Evolutionary conservation across 1,284 basidiomycete genomes (phyloP).

Genomic region (Erythrobasidium hasegawianum): DNA sequence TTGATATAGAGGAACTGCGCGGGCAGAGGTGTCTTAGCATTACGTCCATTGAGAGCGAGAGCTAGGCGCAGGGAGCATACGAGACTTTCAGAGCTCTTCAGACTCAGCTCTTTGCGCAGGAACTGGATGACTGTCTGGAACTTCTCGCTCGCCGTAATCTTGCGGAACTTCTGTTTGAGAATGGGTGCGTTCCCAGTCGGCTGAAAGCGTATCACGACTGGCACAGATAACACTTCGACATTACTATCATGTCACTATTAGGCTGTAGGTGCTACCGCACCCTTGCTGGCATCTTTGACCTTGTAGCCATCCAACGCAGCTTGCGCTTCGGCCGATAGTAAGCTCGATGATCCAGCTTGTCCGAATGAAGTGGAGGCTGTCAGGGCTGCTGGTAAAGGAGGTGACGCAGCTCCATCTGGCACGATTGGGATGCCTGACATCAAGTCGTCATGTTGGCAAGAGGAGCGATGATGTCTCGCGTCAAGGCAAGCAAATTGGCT

Average conservation of each 20-base stretch:
- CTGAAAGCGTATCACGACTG: slow-evolving; percentile 96
- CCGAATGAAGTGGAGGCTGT: slow-evolving; percentile 7
- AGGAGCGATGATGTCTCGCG: no score
- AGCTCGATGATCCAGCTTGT: slow-evolving; percentile 12
- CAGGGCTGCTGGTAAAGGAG: slow-evolving; percentile 12
- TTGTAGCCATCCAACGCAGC: slow-evolving; percentile 76
- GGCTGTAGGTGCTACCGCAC: slow-evolving; percentile 51
- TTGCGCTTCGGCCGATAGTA: slow-evolving; percentile 20
- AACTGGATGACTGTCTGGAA: slow-evolving; percentile 96
- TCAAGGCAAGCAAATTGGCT: no score
- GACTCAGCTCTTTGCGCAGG: slow-evolving; percentile 80
- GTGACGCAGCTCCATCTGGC: not conserved
- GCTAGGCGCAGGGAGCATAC: no score
- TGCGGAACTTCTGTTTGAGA: slow-evolving; percentile 98
- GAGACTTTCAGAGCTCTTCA: slow-evolving; percentile 80
- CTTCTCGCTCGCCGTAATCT: slow-evolving; percentile 88
- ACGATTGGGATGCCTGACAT: not conserved
- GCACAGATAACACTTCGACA: not conserved
- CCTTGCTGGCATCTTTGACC: slow-evolving; percentile 75
- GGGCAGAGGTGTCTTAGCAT: not conserved
- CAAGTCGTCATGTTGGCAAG: not conserved
- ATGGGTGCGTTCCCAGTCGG: slow-evolving; percentile 97
- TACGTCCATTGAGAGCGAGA: no score
- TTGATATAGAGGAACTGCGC: slow-evolving; percentile 95
- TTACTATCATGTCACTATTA: not conserved